A percentile compares a stretch with the other conserved stretches of the same genome.
These are phyloP conservation scores for Pichia heedii DNA, from an alignment of 805 yeast species.

Conservation along the genomic window DNA sequence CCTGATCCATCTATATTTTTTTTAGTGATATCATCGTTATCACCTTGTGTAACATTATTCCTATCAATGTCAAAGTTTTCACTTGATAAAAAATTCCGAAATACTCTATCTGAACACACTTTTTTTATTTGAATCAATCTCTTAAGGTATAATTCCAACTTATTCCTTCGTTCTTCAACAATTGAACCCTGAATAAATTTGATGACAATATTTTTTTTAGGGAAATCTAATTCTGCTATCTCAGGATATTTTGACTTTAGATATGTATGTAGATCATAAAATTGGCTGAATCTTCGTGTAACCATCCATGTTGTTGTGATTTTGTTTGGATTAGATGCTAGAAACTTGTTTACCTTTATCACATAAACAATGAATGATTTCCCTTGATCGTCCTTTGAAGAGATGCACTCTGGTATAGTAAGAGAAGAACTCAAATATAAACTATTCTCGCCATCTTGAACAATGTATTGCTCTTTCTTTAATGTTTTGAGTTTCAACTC, in stretches of 20 bases:
- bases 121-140: slow-evolving; percentile 50
- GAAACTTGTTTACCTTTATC: slow-evolving; percentile 59
- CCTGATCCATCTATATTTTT: slow-evolving; percentile 20
- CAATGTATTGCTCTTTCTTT: slow-evolving; percentile 69
- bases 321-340: slow-evolving; percentile 22
- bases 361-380: slow-evolving; percentile 62
- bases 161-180: slow-evolving; percentile 52
- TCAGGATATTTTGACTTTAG: slow-evolving; percentile 43
- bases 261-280: slow-evolving; percentile 60
- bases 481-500: slow-evolving; percentile 70
- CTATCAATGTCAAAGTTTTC: slow-evolving; percentile 37
- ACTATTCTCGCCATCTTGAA: slow-evolving; percentile 75
- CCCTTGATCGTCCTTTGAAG: slow-evolving; percentile 42
- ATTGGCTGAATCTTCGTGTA: slow-evolving; percentile 84
- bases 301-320: slow-evolving; percentile 77
- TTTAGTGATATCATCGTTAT: slow-evolving; percentile 8
- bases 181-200: slow-evolving; percentile 59
- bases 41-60: slow-evolving; percentile 8
- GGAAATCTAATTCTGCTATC: slow-evolving; percentile 42
- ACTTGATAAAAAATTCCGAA: slow-evolving; percentile 72
- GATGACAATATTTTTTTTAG: slow-evolving; percentile 58
- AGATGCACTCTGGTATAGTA: slow-evolving; percentile 43
- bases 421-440: slow-evolving; percentile 59
- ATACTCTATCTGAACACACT: slow-evolving; percentile 64
- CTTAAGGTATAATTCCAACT: slow-evolving; percentile 55